Base-by-base conservation (phyloP, 805 yeast species). In the Candida chauliodis region DNA sequence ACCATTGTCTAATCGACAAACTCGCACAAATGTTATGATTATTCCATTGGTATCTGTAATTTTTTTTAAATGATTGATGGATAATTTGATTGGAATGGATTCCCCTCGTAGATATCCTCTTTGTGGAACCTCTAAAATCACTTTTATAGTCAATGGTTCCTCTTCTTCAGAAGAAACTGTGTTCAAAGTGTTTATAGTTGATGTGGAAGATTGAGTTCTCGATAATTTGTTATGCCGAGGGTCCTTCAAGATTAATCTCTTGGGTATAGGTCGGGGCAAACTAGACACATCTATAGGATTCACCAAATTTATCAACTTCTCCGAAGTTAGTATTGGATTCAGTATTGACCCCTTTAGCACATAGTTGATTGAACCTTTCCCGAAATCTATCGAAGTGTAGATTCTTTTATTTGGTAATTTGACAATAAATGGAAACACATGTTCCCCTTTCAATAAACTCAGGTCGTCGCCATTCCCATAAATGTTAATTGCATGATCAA, bases 81-180 rank as follows among this genome's bases (percentile, higher is more conserved):
- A 59, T 21, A 90, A 63, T 49, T 78, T 80, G 9, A 90, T 73
- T 1, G 95, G 93, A 0, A 90, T 76, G 2, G 72, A 54, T 52
- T 89, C 96, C 17, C 96, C 96, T 22, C 89, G 70, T 1, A 85
- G 61, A 51, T 73, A 88, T 0, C 96, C 97, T 27, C 81, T 65
- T 29, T 74, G 73, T 1, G 87, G 61, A 6, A 66, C 56, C 14
- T 56, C 63, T 35, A 68, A 46, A 13, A 61, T 43, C 5, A 67
- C 69, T 30, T 60, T 60, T 27, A 69, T 68, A 9, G 34, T 10
- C 8, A 11, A n/a, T 15, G 28, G 21, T 30, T 17, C 26, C 13
- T 32, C 31, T 30, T 20, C 28, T 9, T 15, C 24, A 2, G 45
- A 41, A 10, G 47, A 44, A 16, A 31, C 22, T 6, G 44, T 37